A percentile compares a stretch with the other conserved stretches of the same genome.
Evolutionary conservation across 1,284 basidiomycete species (phyloP).

Genomic region (Cystobasidium sp.): DNA sequence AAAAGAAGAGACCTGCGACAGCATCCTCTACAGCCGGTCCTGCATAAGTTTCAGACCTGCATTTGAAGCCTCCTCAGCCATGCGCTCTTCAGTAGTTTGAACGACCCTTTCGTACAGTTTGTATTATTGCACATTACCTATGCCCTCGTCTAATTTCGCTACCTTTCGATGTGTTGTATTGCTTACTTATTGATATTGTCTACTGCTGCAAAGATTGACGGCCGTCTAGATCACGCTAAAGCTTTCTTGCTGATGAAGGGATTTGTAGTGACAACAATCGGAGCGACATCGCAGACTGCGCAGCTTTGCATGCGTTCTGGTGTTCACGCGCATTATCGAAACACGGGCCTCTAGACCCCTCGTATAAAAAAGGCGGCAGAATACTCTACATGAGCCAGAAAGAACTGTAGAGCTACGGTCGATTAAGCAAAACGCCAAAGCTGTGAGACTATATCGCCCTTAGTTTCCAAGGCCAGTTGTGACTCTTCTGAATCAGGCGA

Average conservation of each 20-base stretch:
- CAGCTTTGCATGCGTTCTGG: no score
- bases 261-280: no score
- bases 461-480: slow-evolving; percentile 23
- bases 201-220: slow-evolving; percentile 2
- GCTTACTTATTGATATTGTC: slow-evolving; percentile 8
- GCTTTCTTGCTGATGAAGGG: no score
- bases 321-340: no score
- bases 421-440: slow-evolving; percentile 22
- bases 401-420: background rate
- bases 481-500: slow-evolving; percentile 9
- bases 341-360: no score
- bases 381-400: background rate
- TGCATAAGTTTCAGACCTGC: background rate
- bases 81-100: no score
- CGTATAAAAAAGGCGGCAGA: no score
- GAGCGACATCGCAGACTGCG: no score
- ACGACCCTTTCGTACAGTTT: no score
- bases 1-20: slow-evolving; percentile 33
- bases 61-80: no score
- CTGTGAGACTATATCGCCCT: slow-evolving; percentile 24
- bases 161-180: slow-evolving; percentile 12
- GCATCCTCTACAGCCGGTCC: background rate
- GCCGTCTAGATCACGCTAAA: no score
- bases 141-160: background rate
- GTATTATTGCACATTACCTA: background rate